These are phyloP conservation scores for Komagataella ulmi DNA, from an alignment of 805 yeast genomes.

Conservation along the genomic window DNA sequence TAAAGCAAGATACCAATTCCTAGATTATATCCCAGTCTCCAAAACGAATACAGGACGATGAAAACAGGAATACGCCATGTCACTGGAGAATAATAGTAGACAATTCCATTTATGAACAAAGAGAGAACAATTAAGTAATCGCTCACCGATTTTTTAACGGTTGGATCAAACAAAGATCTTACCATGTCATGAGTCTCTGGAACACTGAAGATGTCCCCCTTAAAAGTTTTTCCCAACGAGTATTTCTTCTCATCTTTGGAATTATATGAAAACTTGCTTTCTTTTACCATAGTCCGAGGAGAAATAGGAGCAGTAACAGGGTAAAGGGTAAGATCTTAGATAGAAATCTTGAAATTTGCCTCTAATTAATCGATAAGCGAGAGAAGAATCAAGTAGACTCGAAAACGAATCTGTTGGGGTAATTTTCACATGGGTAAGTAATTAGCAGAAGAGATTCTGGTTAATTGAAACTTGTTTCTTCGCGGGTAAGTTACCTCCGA, in stretches of 20 bases:
- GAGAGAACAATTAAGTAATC: constrained; percentile 46
- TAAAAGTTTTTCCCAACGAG: constrained; percentile 27
- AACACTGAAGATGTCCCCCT: constrained; percentile 29
- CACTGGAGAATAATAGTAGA: constrained; percentile 15
- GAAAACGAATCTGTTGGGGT: not conserved
- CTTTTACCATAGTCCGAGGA: not conserved
- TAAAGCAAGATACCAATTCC: constrained; percentile 68
- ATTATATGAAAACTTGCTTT: constrained; percentile 2
- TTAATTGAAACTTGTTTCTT: not conserved
- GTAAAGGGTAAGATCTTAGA: not conserved
- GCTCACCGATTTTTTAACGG: constrained; percentile 49
- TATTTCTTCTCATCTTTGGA: constrained; percentile 7
- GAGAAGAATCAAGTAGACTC: not conserved
- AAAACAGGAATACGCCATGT: constrained; percentile 23
- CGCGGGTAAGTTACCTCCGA: not conserved
- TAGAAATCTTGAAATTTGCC: not conserved
- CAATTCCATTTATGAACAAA: constrained; percentile 19
- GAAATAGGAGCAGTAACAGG: not conserved
- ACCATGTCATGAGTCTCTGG: constrained; percentile 79
- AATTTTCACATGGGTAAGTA: not conserved
- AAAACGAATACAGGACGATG: constrained; percentile 45
- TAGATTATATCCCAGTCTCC: constrained; percentile 65
- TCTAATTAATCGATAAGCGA: not conserved
- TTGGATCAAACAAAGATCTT: constrained; percentile 67
- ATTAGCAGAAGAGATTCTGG: not conserved